A percentile compares a stretch with the other conserved stretches of the same genome.
These are phyloP conservation scores for Gymnopilus junonius DNA, from an alignment of 768 basidiomycete genomes.

Conservation along the genomic window DNA sequence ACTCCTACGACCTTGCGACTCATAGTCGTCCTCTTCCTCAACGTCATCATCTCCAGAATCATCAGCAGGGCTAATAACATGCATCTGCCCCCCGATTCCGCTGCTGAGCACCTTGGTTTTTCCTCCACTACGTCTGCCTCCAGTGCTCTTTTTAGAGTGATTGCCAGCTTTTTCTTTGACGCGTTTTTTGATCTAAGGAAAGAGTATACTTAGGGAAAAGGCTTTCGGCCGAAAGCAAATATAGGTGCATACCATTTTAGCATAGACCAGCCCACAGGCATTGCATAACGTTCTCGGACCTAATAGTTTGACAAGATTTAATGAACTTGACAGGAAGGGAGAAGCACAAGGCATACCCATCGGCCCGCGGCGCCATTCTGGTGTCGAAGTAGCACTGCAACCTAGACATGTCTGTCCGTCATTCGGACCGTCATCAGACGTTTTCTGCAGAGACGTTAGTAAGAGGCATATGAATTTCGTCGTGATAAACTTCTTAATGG, in stretches of 20 bases:
- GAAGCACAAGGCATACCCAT: slow-evolving; percentile 53
- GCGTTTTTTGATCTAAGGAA: slow-evolving; percentile 20
- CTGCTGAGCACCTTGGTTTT: slow-evolving; percentile 11
- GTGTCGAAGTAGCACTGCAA: slow-evolving; percentile 83
- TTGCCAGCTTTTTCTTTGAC: slow-evolving; percentile 13
- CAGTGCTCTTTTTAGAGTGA: slow-evolving; percentile 1
- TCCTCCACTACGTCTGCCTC: slow-evolving; percentile 5
- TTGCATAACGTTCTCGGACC: slow-evolving; percentile 16
- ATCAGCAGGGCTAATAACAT: slow-evolving; percentile 8
- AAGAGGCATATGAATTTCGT: background rate
- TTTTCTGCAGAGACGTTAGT: slow-evolving; percentile 22
- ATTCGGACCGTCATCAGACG: slow-evolving; percentile 48
- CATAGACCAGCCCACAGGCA: slow-evolving; percentile 16
- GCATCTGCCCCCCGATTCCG: slow-evolving; percentile 12
- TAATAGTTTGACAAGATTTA: background rate
- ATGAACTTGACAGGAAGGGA: background rate
- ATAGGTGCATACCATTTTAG: slow-evolving; percentile 9
- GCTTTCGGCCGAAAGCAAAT: background rate
- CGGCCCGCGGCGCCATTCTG: slow-evolving; percentile 86
- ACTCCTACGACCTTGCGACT: slow-evolving; percentile 27
- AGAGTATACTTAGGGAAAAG: background rate
- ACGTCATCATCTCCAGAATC: slow-evolving; percentile 29
- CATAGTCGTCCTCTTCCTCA: slow-evolving; percentile 34
- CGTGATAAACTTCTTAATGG: background rate
- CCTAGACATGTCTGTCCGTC: slow-evolving; percentile 81